These are phyloP conservation scores for Allomyces javanicus DNA, from an alignment of 192 early-diverging fungal genomes.

Conservation along the genomic window DNA sequence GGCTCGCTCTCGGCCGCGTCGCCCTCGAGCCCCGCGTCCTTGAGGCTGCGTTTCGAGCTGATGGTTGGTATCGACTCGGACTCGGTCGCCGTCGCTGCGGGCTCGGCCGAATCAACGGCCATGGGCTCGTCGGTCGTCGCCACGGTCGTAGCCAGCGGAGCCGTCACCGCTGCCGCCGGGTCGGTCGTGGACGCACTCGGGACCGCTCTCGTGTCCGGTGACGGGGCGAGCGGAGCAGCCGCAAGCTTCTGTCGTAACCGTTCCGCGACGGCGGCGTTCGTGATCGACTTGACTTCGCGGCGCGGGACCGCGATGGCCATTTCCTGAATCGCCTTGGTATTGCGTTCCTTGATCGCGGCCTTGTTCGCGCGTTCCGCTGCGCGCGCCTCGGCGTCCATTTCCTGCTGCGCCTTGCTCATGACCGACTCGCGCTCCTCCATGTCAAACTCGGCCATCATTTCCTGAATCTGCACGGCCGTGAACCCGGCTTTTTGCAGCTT, in stretches of 20 bases:
- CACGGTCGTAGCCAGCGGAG: too few relatives aligned
- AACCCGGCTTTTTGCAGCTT: too few relatives aligned
- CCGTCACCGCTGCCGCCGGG: conserved; percentile 10
- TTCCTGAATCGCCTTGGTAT: background rate
- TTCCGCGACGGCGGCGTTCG: too few relatives aligned
- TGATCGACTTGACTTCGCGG: background rate
- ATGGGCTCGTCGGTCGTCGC: too few relatives aligned
- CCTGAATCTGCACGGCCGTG: background rate
- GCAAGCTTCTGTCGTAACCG: too few relatives aligned
- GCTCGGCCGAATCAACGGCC: too few relatives aligned
- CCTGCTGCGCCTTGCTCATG: conserved; percentile 22
- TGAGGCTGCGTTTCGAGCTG: background rate
- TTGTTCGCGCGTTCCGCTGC: background rate
- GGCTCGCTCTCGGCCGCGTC: background rate
- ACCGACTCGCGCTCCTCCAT: conserved; percentile 35
- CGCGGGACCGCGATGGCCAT: background rate
- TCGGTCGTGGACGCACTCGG: conserved; percentile 20
- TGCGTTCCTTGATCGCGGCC: background rate
- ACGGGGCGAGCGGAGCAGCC: conserved; percentile 13
- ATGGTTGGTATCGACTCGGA: background rate
- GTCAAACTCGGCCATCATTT: conserved; percentile 16
- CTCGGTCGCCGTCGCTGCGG: too few relatives aligned
- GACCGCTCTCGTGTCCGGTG: conserved; percentile 11
- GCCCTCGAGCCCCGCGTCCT: background rate
- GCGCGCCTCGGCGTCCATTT: background rate